Evolutionary conservation across 495 filamentous ascomycete genomes (phyloP).

Genomic region (Podospora bellae-mahoneyi): DNA sequence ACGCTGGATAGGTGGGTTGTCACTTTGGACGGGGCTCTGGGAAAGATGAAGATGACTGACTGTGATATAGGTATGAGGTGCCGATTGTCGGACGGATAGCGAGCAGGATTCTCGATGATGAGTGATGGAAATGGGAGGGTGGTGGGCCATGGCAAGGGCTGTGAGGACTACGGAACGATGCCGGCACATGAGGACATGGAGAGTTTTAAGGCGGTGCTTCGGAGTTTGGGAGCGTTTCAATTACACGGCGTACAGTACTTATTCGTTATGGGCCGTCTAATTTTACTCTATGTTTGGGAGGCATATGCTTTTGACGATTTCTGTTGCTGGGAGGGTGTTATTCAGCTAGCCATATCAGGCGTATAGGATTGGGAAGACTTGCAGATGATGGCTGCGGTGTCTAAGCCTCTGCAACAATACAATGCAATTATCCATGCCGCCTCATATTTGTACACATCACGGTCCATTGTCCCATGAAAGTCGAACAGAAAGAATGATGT

Average conservation of each 20-base stretch:
- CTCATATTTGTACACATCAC: not conserved
- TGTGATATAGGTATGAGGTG: constrained; percentile 61
- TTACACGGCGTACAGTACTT: not conserved
- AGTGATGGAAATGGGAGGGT: constrained; percentile 46
- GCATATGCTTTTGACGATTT: not conserved
- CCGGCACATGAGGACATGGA: not conserved
- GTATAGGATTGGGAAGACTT: not conserved
- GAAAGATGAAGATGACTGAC: not conserved
- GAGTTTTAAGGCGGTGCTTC: not conserved
- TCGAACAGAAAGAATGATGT: not conserved
- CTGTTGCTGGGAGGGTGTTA: not conserved
- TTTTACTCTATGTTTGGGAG: not conserved
- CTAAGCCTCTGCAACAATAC: not conserved
- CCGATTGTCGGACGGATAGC: constrained; percentile 82
- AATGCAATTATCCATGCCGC: not conserved
- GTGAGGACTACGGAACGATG: not conserved
- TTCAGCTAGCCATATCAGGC: not conserved
- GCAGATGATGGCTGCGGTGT: not conserved
- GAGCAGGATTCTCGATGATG: constrained; percentile 88
- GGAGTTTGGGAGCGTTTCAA: not conserved
- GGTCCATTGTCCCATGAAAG: not conserved
- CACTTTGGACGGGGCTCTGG: not conserved
- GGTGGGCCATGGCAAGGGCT: not conserved
- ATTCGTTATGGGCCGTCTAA: not conserved
- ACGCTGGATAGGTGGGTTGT: constrained; percentile 71